Evolutionary conservation across 1,284 basidiomycete species (phyloP).

Genomic region (Sporisorium iseilematis-ciliati): DNA sequence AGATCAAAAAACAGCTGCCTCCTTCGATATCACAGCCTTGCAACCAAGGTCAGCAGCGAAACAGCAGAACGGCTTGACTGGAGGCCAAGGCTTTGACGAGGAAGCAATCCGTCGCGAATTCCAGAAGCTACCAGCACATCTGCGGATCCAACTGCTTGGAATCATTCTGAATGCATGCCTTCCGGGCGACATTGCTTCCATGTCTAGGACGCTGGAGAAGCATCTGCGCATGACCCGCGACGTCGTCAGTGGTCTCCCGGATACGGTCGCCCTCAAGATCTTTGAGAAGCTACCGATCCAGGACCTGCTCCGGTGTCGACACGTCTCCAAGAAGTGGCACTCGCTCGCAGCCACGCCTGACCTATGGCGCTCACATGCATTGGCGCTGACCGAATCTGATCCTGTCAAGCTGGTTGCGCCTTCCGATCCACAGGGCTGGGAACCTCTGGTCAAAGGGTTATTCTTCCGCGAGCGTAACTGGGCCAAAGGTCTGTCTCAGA

Average conservation of each 20-base stretch:
- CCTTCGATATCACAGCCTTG: constrained; percentile 27
- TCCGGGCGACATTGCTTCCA: constrained; percentile 54
- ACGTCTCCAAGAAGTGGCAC: constrained; percentile 84
- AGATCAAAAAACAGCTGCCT: constrained; percentile 27
- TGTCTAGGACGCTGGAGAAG: constrained; percentile 76
- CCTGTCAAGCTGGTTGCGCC: constrained; percentile 72
- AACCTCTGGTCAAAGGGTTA: constrained; percentile 81
- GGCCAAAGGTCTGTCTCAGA: constrained; percentile 77
- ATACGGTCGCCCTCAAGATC: constrained; percentile 77
- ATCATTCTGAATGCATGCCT: constrained; percentile 57
- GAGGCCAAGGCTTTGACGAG: constrained; percentile 43
- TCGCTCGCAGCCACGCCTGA: constrained; percentile 78
- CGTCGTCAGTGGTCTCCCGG: constrained; percentile 80
- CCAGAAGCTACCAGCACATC: constrained; percentile 35
- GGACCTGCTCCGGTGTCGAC: constrained; percentile 71
- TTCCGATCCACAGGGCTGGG: constrained; percentile 66
- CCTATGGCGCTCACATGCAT: constrained; percentile 82
- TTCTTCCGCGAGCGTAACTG: constrained; percentile 90
- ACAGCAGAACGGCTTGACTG: background rate
- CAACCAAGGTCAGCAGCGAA: constrained; percentile 4
- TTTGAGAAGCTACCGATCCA: constrained; percentile 77
- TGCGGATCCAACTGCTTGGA: constrained; percentile 50
- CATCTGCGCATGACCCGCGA: constrained; percentile 84
- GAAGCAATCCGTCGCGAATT: constrained; percentile 44
- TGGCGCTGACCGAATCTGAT: constrained; percentile 80